Conservation (phyloP, 2,329 filamentous ascomycete species). For the Tolypocladium tundrense region DNA sequence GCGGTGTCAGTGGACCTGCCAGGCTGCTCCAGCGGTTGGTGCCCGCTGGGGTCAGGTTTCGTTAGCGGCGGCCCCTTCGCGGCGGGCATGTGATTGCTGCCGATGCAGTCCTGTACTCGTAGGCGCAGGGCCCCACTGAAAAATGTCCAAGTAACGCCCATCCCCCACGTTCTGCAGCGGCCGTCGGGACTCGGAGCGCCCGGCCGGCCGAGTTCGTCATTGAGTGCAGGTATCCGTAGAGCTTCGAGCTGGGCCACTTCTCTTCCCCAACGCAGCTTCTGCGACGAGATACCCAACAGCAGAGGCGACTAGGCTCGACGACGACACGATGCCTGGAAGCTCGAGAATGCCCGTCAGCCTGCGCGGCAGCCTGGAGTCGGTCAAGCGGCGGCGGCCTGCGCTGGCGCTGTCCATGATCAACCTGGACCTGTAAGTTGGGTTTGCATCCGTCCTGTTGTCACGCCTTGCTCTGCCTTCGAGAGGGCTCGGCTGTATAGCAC, state of each 20-base stretch:
- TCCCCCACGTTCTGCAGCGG: slow-evolving; percentile 13
- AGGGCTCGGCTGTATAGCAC: neutral
- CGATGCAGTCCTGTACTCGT: neutral
- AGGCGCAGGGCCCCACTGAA: slow-evolving; percentile 13
- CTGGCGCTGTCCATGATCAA: slow-evolving; percentile 52
- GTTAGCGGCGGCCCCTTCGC: neutral
- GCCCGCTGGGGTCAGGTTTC: neutral
- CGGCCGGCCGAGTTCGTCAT: neutral
- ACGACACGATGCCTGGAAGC: slow-evolving; percentile 49
- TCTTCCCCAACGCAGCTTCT: neutral
- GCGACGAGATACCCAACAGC: neutral
- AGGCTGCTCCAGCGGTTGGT: neutral
- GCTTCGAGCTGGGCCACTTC: neutral
- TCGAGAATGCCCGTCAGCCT: slow-evolving; percentile 63
- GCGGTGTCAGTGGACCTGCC: neutral
- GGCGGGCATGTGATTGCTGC: neutral
- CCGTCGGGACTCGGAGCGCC: neutral
- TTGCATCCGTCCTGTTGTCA: neutral
- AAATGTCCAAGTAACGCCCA: slow-evolving; percentile 22
- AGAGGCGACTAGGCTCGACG: neutral
- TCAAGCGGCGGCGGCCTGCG: slow-evolving; percentile 45
- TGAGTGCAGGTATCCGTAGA: neutral
- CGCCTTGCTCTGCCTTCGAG: neutral
- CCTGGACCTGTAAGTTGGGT: slow-evolving; percentile 52
- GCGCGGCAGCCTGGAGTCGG: slow-evolving; percentile 53